phyloP scores from a whole-genome alignment of 306 rosid species.

The Vicia faba region DNA sequence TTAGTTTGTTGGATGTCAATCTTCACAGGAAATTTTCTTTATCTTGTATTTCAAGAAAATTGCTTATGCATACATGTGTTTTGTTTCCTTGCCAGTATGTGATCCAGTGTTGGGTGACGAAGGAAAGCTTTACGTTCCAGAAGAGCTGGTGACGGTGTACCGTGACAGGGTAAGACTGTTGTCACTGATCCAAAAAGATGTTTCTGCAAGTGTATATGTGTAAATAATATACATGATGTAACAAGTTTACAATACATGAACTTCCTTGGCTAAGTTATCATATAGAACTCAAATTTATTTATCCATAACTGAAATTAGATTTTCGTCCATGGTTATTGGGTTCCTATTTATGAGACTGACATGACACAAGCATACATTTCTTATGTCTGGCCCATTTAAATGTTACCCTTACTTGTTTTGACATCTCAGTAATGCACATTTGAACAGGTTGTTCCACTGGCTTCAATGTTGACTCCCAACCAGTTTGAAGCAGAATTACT shows the following conservation, averaged over 20 bases:
- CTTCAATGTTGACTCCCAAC: constrained; percentile 97
- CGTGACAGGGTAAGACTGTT: constrained; percentile 75
- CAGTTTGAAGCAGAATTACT: constrained; percentile 95
- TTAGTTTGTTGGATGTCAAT: constrained; percentile 9
- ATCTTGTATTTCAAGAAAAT: constrained; percentile 16
- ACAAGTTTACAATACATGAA: constrained; percentile 24
- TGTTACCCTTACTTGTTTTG: constrained; percentile 33
- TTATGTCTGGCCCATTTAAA: constrained; percentile 25
- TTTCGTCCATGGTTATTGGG: constrained; percentile 1
- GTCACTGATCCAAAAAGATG: constrained; percentile 21
- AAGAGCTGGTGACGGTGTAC: constrained; percentile 79
- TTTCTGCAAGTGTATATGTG: constrained; percentile 21
- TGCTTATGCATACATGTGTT: constrained; percentile 18
- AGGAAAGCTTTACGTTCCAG: constrained; percentile 91
- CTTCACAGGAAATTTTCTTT: neutral
- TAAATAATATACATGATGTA: constrained; percentile 27
- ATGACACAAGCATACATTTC: constrained; percentile 11
- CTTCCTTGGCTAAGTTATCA: constrained; percentile 25
- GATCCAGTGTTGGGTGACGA: constrained; percentile 99
- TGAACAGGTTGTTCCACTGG: constrained; percentile 84
- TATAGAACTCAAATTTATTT: constrained; percentile 1
- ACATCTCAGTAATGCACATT: constrained; percentile 36
- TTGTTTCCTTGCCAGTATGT: constrained; percentile 64
- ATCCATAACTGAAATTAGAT: constrained; percentile 26
- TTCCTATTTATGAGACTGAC: constrained; percentile 9